phyloP scores from a whole-genome alignment of 495 filamentous ascomycete genomes.

The Jackrogersella multiformis region DNA sequence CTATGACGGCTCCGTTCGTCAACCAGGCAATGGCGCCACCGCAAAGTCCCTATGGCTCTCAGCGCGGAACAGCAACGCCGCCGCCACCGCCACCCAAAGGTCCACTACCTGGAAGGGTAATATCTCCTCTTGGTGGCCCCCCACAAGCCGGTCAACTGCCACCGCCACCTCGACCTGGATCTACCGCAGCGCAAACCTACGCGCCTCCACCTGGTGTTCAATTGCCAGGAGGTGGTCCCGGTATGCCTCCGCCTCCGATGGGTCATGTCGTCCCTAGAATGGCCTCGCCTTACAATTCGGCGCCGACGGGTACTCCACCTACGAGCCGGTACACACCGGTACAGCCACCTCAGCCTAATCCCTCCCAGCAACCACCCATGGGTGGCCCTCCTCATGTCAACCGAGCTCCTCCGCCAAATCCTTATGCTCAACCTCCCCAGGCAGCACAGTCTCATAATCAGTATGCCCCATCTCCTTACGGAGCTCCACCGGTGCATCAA shows the following conservation, averaged over 20 bases:
- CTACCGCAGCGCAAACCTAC: conserved; percentile 75
- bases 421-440: conserved; percentile 66
- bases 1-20: conserved; percentile 73
- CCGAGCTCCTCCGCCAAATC: conserved; percentile 60
- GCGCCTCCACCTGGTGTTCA: conserved; percentile 67
- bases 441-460: conserved; percentile 53
- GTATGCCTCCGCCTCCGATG: conserved; percentile 53
- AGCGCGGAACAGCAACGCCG: conserved; percentile 38
- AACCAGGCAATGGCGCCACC: conserved; percentile 68
- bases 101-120: conserved; percentile 59
- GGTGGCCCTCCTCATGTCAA: conserved; percentile 42
- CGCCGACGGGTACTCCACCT: conserved; percentile 75
- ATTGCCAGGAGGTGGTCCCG: conserved; percentile 40
- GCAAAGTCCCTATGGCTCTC: conserved; percentile 40
- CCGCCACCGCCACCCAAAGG: conserved; percentile 59
- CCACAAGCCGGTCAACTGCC: conserved; percentile 61
- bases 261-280: conserved; percentile 73
- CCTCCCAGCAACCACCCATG: conserved; percentile 59
- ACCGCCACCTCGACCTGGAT: conserved; percentile 62
- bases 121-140: conserved; percentile 61
- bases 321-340: conserved; percentile 88
- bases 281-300: conserved; percentile 88
- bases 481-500: conserved; percentile 40
- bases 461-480: conserved; percentile 56
- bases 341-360: conserved; percentile 68